These are phyloP conservation scores for Protomyces arabidopsidicola DNA, from an alignment of 1,139 yeast species.

Conservation along the genomic window DNA sequence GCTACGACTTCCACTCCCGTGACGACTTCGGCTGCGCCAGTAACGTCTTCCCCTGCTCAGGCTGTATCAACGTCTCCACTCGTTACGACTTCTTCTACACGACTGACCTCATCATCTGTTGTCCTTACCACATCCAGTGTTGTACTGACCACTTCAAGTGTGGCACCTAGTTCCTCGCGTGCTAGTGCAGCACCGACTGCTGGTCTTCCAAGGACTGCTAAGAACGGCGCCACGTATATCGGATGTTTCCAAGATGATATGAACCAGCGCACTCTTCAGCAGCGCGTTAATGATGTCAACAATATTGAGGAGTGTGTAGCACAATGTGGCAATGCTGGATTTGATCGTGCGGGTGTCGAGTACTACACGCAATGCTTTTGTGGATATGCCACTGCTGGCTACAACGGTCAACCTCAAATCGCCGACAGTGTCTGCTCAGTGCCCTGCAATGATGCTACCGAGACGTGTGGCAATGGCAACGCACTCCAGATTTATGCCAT, in stretches of 20 bases:
- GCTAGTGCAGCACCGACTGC: neutral
- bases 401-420: neutral
- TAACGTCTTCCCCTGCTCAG: too few relatives aligned
- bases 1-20: neutral
- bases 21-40: neutral
- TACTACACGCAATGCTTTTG: neutral
- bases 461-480: neutral
- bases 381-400: neutral
- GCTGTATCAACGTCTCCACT: too few relatives aligned
- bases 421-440: neutral
- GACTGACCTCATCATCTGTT: too few relatives aligned
- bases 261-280: neutral
- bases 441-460: neutral
- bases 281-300: neutral
- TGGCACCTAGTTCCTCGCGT: neutral
- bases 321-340: neutral
- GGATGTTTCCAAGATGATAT: neutral
- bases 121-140: neutral
- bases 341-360: neutral
- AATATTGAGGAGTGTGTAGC: neutral
- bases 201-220: neutral
- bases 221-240: neutral
- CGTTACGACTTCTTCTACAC: too few relatives aligned
- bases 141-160: neutral
- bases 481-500: neutral